These are phyloP conservation scores for Exophiala lecanii-corni DNA, from an alignment of 2,329 filamentous ascomycete genomes.

Conservation along the genomic window DNA sequence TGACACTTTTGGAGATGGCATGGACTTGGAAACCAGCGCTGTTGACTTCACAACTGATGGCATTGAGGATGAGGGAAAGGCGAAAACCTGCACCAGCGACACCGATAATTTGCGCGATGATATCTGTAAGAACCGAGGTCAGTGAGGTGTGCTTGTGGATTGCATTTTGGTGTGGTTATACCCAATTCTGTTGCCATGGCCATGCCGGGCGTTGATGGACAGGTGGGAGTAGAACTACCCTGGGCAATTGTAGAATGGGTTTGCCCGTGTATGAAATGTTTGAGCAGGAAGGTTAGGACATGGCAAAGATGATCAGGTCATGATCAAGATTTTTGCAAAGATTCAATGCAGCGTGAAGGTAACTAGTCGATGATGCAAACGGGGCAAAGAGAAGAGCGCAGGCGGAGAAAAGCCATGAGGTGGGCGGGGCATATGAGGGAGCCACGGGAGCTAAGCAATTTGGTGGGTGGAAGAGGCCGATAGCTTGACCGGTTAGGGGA, in stretches of 20 bases:
- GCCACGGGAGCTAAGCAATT: not conserved
- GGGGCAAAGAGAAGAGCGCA: too few species aligned
- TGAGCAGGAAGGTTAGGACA: too few species aligned
- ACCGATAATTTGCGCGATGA: slow-evolving; percentile 27
- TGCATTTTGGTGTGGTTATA: too few species aligned
- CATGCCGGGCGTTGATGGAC: too few species aligned
- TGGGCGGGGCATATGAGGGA: not conserved
- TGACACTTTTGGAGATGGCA: slow-evolving; percentile 39
- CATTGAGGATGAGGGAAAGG: slow-evolving; percentile 39
- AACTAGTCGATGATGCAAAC: too few species aligned
- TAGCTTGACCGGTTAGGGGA: not conserved
- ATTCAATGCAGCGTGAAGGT: too few species aligned
- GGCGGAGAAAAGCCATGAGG: not conserved
- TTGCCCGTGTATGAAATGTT: too few species aligned
- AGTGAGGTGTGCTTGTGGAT: slow-evolving; percentile 2
- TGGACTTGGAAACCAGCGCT: slow-evolving; percentile 38
- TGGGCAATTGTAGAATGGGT: too few species aligned
- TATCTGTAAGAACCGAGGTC: slow-evolving; percentile 13
- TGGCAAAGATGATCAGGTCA: too few species aligned
- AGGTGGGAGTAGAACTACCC: too few species aligned
- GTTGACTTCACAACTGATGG: slow-evolving; percentile 38
- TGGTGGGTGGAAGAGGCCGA: not conserved
- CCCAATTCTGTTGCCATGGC: too few species aligned
- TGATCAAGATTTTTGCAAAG: too few species aligned
- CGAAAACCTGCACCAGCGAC: slow-evolving; percentile 35